Percentiles rank a stretch among this genome's conserved stretches.
phyloP scores from a whole-genome alignment of 768 basidiomycete genomes.

The Russula griseocarnosa region DNA sequence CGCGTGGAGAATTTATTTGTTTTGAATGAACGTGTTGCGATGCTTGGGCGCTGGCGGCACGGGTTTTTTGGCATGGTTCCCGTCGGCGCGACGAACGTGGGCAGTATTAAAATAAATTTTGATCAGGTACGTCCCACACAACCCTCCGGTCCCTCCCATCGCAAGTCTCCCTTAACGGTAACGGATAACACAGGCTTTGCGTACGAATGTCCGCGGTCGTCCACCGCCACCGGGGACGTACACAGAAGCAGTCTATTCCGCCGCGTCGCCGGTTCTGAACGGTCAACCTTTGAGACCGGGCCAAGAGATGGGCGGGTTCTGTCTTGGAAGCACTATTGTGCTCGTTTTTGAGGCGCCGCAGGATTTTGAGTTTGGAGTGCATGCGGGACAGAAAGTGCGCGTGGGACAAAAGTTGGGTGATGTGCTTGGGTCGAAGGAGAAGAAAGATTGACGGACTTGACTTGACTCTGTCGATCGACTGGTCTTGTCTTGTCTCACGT shows the following conservation, averaged over 20 bases:
- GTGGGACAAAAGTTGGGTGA: constrained; percentile 83
- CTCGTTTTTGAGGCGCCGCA: constrained; percentile 93
- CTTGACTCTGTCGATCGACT: neutral
- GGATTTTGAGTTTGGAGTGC: constrained; percentile 71
- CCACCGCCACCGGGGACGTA: constrained; percentile 80
- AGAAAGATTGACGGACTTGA: constrained; percentile 27
- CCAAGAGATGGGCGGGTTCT: constrained; percentile 98
- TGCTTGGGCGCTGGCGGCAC: constrained; percentile 90
- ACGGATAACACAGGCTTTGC: constrained; percentile 52
- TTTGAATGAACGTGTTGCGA: constrained; percentile 94
- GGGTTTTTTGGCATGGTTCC: constrained; percentile 98
- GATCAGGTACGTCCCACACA: constrained; percentile 54
- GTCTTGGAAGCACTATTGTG: constrained; percentile 91
- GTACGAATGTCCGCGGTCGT: constrained; percentile 80
- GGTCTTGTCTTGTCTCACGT: neutral
- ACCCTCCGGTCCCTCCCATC: no score
- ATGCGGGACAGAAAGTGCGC: constrained; percentile 77
- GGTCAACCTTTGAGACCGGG: constrained; percentile 86
- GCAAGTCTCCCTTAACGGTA: neutral
- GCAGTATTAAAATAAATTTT: constrained; percentile 93
- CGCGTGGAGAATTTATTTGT: constrained; percentile 91
- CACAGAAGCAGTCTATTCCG: constrained; percentile 86
- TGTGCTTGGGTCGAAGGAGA: constrained; percentile 31
- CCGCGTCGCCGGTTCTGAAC: constrained; percentile 73
- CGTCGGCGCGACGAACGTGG: constrained; percentile 97